Base-by-base conservation (phyloP, 176 grass and related monocot species). In the Avena sativa region DNA sequence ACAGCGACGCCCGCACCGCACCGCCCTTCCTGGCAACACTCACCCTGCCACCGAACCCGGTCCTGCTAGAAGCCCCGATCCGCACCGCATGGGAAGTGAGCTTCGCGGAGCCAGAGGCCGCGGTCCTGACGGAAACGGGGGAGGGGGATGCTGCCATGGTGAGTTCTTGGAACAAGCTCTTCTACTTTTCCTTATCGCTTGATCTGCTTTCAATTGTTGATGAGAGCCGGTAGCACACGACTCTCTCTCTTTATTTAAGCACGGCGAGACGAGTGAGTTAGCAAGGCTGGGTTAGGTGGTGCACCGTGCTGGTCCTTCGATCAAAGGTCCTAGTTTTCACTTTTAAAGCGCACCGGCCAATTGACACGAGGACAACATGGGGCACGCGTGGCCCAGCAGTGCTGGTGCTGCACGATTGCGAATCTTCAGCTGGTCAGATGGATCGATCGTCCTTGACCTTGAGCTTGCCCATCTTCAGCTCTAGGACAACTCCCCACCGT, bases 1-100 rank as follows among this genome's bases (percentile, higher is more conserved):
- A 92, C 3, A 92, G 91, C 83, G 90, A 92, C 72, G 91, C 87
- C 7, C 83, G 84, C 4, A 86, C 87, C 46, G 51, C 52, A 32
- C 17, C 43, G 19, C 67, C 59, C 15, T 40, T 30, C 30, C 64
- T 48, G 7, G 20, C 81, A 4, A 28, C 32, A 9, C 38, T 56
- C n/a, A 2, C 64, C 52, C 23, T 20, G 68, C 69, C 81, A 26
- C 73, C 19, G n/a, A 78, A 13, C 19, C 85, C 78, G 28, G 10
- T 25, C 80, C 50, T 79, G 23, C 56, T 32, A 19, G 61, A 12
- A 38, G 6, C 47, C 8, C 0, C 8, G 1, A 3, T 2, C n/a
- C 3, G 15, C 9, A 48, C 28, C 25, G 25, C 9, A 9, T 2
- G 47, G 8, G 32, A 25, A 20, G 82, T 26, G 9, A 74, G 25